phyloP scores from a whole-genome alignment of 495 filamentous ascomycete genomes.

The Hypoxylon intermedium region DNA sequence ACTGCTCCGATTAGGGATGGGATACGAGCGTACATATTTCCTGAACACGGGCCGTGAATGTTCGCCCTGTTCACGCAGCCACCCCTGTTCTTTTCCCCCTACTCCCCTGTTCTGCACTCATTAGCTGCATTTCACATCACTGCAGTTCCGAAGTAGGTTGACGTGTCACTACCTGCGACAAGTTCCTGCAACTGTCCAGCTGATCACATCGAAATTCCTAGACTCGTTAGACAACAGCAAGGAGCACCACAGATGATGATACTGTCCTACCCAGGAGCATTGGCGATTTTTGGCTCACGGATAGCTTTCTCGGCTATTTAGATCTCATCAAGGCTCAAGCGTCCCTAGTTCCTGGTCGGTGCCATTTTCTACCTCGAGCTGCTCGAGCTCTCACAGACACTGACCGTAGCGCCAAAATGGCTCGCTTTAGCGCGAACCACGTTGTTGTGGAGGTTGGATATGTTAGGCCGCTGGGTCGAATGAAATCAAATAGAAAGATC shows the following conservation, averaged over 20 bases:
- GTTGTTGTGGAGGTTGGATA: slow-evolving; percentile 24
- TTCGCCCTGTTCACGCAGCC: slow-evolving; percentile 3
- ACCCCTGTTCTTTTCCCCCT: slow-evolving; percentile 13
- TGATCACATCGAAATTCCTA: slow-evolving; percentile 21
- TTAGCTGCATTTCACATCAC: slow-evolving; percentile 18
- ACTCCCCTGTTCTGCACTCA: slow-evolving; percentile 17
- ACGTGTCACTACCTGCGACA: slow-evolving; percentile 34
- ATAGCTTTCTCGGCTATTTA: slow-evolving; percentile 6
- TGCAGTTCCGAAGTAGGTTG: slow-evolving; percentile 24
- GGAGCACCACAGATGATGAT: slow-evolving; percentile 19
- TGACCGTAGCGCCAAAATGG: slow-evolving; percentile 29
- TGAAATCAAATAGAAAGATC: slow-evolving; percentile 19
- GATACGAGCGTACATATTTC: slow-evolving; percentile 24
- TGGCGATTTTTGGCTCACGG: slow-evolving; percentile 18
- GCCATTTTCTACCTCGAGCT: slow-evolving; percentile 22
- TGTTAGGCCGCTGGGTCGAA: slow-evolving; percentile 13
- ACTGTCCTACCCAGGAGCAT: slow-evolving; percentile 21
- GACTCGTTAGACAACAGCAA: slow-evolving; percentile 10
- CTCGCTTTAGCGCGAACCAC: slow-evolving; percentile 35
- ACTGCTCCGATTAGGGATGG: slow-evolving; percentile 25
- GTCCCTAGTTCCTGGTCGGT: slow-evolving; percentile 17
- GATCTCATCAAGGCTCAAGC: slow-evolving; percentile 2
- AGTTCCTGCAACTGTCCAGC: slow-evolving; percentile 27
- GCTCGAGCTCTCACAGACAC: slow-evolving; percentile 16
- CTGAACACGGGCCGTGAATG: slow-evolving; percentile 17